Conservation (phyloP, 495 filamentous ascomycete genomes). For the Neurospora sp. region DNA sequence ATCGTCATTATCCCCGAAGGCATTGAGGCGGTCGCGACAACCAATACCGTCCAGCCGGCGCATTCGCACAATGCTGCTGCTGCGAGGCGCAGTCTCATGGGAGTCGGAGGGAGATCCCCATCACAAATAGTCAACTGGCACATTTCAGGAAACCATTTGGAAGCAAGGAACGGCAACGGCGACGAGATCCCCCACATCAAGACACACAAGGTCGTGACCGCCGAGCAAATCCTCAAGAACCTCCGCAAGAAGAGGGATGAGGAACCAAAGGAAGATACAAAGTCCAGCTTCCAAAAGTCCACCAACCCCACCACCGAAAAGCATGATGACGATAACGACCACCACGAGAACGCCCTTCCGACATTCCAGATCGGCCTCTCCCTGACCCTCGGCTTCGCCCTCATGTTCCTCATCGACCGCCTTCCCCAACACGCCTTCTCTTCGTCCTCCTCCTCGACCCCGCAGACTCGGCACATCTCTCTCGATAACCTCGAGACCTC, state of each 20-base stretch:
- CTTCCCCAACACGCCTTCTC: conserved; percentile 61
- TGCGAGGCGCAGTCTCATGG: neutral
- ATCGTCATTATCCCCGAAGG: conserved; percentile 98
- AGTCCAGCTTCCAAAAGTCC: neutral
- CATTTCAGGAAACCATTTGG: neutral
- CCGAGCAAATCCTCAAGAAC: neutral
- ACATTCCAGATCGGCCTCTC: conserved; percentile 69
- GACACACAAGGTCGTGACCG: neutral
- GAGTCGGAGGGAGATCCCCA: neutral
- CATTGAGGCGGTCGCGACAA: conserved; percentile 76
- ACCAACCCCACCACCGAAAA: conserved; percentile 1
- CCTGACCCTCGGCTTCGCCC: conserved; percentile 76
- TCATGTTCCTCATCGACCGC: conserved; percentile 96
- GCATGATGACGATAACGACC: conserved; percentile 9
- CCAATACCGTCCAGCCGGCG: conserved; percentile 28
- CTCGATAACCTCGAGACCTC: conserved; percentile 61
- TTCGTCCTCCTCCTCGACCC: conserved; percentile 41
- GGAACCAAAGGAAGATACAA: neutral
- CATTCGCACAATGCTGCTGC: conserved; percentile 27
- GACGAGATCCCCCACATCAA: neutral
- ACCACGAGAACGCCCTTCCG: conserved; percentile 31
- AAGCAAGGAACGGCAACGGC: neutral
- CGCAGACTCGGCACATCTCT: conserved; percentile 58
- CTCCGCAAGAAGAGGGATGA: neutral
- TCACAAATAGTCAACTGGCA: neutral